Evolutionary conservation across 805 yeast genomes (phyloP).

Genomic region (Candida takata): DNA sequence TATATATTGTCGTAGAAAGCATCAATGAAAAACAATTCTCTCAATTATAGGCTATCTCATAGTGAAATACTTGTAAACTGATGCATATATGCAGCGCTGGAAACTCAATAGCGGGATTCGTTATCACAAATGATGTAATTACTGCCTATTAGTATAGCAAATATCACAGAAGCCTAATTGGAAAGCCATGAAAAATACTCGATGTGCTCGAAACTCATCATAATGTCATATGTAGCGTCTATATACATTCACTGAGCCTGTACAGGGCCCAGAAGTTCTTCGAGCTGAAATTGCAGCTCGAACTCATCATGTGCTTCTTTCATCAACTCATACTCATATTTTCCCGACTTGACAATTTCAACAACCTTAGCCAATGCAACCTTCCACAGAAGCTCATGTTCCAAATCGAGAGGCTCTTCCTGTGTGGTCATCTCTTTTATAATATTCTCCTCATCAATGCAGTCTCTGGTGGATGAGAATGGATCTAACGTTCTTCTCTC

Average conservation of each 20-base stretch:
- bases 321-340: background rate
- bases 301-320: conserved; percentile 1
- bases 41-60: too few species aligned
- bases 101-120: too few species aligned
- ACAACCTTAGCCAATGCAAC: conserved; percentile 9
- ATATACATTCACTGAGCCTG: background rate
- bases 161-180: too few species aligned
- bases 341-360: conserved; percentile 1
- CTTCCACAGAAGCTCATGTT: conserved; percentile 8
- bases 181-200: background rate
- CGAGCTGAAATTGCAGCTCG: background rate
- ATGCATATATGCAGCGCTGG: too few species aligned
- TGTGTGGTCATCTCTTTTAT: background rate
- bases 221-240: background rate
- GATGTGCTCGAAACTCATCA: background rate
- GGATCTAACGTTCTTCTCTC: conserved; percentile 10
- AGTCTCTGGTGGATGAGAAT: conserved; percentile 5
- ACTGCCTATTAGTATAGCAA: too few species aligned
- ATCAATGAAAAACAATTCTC: too few species aligned
- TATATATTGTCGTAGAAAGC: too few species aligned
- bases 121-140: too few species aligned
- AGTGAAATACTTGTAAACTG: too few species aligned
- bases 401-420: background rate
- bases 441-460: background rate
- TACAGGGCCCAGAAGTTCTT: conserved; percentile 1